phyloP scores from a whole-genome alignment of 2,329 filamentous ascomycete species.

The Paraphoma sp. region DNA sequence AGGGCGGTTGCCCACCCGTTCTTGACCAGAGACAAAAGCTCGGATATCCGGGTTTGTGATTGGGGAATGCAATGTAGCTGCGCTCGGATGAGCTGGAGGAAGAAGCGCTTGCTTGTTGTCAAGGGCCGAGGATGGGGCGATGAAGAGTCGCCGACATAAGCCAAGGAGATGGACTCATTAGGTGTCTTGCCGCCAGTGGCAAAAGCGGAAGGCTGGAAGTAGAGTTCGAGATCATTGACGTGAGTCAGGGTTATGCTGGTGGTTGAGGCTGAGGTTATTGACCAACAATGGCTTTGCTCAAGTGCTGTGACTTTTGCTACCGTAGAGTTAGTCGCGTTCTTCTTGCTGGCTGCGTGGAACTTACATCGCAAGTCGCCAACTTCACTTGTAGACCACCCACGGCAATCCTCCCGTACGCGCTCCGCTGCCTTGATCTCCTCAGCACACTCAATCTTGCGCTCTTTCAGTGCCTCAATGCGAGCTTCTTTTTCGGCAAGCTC shows the following conservation, averaged over 20 bases:
- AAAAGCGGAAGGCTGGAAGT: conserved; percentile 73
- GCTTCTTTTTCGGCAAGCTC: conserved; percentile 72
- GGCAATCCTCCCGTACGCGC: conserved; percentile 82
- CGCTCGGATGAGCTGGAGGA: conserved; percentile 74
- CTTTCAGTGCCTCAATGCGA: conserved; percentile 66
- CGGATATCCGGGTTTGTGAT: conserved; percentile 61
- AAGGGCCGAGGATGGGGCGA: conserved; percentile 62
- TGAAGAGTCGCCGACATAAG: conserved; percentile 69
- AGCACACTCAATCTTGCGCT: conserved; percentile 72
- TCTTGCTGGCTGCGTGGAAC: conserved; percentile 11
- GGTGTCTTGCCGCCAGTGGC: conserved; percentile 51
- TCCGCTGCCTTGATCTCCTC: conserved; percentile 84
- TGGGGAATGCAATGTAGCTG: conserved; percentile 69
- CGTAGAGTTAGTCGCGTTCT: conserved; percentile 45
- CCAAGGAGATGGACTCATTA: conserved; percentile 66
- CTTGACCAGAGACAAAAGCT: conserved; percentile 66
- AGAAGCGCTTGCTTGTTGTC: conserved; percentile 75
- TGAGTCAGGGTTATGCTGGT: conserved; percentile 75
- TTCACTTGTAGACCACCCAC: conserved; percentile 86
- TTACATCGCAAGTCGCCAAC: conserved; percentile 79
- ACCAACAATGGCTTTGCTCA: conserved; percentile 74
- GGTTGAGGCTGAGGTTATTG: conserved; percentile 68
- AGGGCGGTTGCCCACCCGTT: conserved; percentile 71
- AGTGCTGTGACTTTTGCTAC: conserved; percentile 70
- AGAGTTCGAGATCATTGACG: conserved; percentile 73